phyloP scores from a whole-genome alignment of 495 filamentous ascomycete genomes.

The Trichocladium antarcticum region DNA sequence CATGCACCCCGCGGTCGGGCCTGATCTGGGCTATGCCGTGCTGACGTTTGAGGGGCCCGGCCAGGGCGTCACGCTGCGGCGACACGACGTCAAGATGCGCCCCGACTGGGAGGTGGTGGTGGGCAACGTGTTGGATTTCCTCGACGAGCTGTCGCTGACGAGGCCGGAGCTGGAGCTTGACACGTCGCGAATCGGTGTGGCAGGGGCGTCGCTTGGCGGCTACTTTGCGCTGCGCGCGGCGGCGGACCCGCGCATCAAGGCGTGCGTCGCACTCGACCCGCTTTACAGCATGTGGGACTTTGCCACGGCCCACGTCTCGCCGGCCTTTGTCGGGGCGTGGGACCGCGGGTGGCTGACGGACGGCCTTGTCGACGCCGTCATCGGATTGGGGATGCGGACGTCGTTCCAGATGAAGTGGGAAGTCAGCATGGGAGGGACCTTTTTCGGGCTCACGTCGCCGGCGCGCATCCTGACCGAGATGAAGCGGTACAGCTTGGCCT shows the following conservation, averaged over 20 bases:
- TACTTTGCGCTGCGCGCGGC: slow-evolving; percentile 34
- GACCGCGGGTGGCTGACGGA: slow-evolving; percentile 25
- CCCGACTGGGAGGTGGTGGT: slow-evolving; percentile 28
- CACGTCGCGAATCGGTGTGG: slow-evolving; percentile 28
- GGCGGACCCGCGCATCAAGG: slow-evolving; percentile 37
- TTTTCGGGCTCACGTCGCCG: slow-evolving; percentile 15
- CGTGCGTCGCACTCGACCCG: slow-evolving; percentile 34
- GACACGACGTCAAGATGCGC: slow-evolving; percentile 23
- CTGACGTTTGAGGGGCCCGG: slow-evolving; percentile 42
- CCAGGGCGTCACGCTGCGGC: slow-evolving; percentile 33
- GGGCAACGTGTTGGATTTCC: slow-evolving; percentile 26
- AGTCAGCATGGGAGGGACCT: slow-evolving; percentile 15
- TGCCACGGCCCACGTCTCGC: slow-evolving; percentile 21
- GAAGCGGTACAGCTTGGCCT: slow-evolving; percentile 12
- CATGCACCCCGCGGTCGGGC: slow-evolving; percentile 15
- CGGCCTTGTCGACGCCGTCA: slow-evolving; percentile 18
- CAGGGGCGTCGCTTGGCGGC: slow-evolving; percentile 35
- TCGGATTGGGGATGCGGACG: slow-evolving; percentile 1
- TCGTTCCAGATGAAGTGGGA: slow-evolving; percentile 32
- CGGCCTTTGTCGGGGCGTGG: slow-evolving; percentile 20
- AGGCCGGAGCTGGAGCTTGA: slow-evolving; percentile 34
- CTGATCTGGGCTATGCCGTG: slow-evolving; percentile 35
- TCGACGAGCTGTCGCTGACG: slow-evolving; percentile 3
- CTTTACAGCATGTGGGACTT: slow-evolving; percentile 34
- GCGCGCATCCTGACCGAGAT: slow-evolving; percentile 18